Conservation (phyloP, 306 rosid genomes). For the Abrus pulchellus region DNA sequence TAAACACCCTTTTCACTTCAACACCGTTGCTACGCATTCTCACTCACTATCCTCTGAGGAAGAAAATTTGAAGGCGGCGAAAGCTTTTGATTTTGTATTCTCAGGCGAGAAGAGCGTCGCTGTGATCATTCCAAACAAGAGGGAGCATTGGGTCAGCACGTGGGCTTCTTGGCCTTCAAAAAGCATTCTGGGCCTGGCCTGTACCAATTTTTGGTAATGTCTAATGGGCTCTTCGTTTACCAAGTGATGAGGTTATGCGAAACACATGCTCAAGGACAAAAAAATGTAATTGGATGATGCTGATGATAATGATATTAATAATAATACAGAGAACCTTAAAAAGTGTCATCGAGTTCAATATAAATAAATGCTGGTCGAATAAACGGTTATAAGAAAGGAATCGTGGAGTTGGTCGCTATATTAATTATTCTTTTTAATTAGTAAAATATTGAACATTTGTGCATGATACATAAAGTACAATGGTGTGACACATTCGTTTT, state of each 20-base stretch:
- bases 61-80: slow-evolving; percentile 38
- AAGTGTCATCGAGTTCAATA: too few relatives aligned
- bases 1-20: slow-evolving; percentile 72
- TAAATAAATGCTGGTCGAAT: too few relatives aligned
- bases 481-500: too few relatives aligned
- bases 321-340: background rate
- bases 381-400: too few relatives aligned
- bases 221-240: background rate
- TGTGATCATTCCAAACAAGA: slow-evolving; percentile 2
- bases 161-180: slow-evolving; percentile 28
- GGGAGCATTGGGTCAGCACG: slow-evolving; percentile 1
- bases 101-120: slow-evolving; percentile 42
- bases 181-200: background rate
- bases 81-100: slow-evolving; percentile 32
- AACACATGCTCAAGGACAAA: too few relatives aligned
- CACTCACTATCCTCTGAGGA: background rate
- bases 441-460: too few relatives aligned
- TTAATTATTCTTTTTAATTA: background rate
- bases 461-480: too few relatives aligned
- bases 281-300: too few relatives aligned
- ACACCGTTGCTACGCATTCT: slow-evolving; percentile 50
- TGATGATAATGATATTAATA: too few relatives aligned
- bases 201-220: background rate
- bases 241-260: too few relatives aligned
- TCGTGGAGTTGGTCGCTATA: too few relatives aligned